These are phyloP conservation scores for Lecanicillium sp. DNA, from an alignment of 2,329 filamentous ascomycete species.

Conservation along the genomic window DNA sequence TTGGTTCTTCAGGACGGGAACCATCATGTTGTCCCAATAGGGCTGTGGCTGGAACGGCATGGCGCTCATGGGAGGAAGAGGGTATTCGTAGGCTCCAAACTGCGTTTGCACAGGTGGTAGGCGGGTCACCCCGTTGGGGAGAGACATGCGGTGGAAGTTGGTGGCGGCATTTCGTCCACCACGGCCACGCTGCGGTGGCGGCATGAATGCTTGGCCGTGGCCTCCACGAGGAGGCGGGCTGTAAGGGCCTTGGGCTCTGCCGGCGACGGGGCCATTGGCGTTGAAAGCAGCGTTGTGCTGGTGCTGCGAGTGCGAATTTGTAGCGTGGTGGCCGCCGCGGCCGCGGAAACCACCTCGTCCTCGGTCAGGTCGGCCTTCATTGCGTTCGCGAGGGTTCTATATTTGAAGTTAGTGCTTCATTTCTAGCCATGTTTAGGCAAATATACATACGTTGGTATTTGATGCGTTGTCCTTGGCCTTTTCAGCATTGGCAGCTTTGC, in stretches of 20 bases:
- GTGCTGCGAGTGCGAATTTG: constrained; percentile 25
- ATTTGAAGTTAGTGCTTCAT: constrained; percentile 10
- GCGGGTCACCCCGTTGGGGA: constrained; percentile 26
- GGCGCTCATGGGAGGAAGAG: constrained; percentile 29
- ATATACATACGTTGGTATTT: constrained; percentile 30
- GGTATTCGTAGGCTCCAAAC: constrained; percentile 29
- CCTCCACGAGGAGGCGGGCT: constrained; percentile 34
- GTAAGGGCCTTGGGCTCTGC: constrained; percentile 28
- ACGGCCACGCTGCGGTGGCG: constrained; percentile 22
- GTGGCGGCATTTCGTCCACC: constrained; percentile 20
- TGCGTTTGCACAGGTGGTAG: constrained; percentile 28
- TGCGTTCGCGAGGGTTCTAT: constrained; percentile 21
- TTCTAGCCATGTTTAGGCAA: neutral
- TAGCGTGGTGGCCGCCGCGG: constrained; percentile 33
- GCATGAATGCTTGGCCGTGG: constrained; percentile 25
- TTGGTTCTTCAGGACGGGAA: constrained; percentile 37
- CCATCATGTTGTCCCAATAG: constrained; percentile 44
- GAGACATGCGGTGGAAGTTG: constrained; percentile 31
- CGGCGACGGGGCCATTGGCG: constrained; percentile 24
- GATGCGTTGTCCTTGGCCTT: constrained; percentile 32
- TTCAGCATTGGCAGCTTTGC: constrained; percentile 33
- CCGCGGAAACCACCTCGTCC: constrained; percentile 37
- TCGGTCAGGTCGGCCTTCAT: constrained; percentile 30
- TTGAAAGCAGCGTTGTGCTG: constrained; percentile 23
- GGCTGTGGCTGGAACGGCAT: constrained; percentile 27